A percentile compares a stretch with the other conserved stretches of the same genome.
Evolutionary conservation across 2,329 filamentous ascomycete genomes (phyloP).

Genomic region (Colletotrichum eremochloae): DNA sequence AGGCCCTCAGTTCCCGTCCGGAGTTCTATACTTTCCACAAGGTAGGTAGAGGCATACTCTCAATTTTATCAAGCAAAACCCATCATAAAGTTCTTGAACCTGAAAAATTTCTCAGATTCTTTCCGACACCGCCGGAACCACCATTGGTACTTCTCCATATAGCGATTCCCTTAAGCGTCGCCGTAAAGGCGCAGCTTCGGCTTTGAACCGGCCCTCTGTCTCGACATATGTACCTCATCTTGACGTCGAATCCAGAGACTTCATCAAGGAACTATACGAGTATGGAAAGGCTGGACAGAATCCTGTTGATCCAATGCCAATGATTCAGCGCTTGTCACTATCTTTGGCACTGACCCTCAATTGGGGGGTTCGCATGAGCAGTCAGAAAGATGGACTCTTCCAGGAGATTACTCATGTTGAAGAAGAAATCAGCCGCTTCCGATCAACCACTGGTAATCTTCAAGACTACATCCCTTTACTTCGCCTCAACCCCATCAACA

Average conservation of each 20-base stretch:
- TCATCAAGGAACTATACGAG: constrained; percentile 70
- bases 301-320: constrained; percentile 74
- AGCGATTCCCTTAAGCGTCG: constrained; percentile 74
- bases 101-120: constrained; percentile 60
- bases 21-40: constrained; percentile 73
- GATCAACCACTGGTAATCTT: constrained; percentile 71
- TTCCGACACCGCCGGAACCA: constrained; percentile 75
- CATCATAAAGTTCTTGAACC: too few relatives aligned
- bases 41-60: constrained; percentile 47
- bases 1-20: constrained; percentile 67
- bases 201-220: constrained; percentile 74
- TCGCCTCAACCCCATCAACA: constrained; percentile 71
- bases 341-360: constrained; percentile 75
- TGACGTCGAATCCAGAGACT: constrained; percentile 73
- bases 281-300: constrained; percentile 67
- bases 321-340: constrained; percentile 74
- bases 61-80: not conserved
- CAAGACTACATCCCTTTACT: constrained; percentile 73
- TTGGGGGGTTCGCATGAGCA: constrained; percentile 74
- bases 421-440: constrained; percentile 70
- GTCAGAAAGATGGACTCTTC: constrained; percentile 67
- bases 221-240: constrained; percentile 73
- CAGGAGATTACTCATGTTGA: constrained; percentile 74
- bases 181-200: constrained; percentile 74
- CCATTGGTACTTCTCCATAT: constrained; percentile 77